Conservation (phyloP, 441 rosid genomes). For the Syzygium malaccense region DNA sequence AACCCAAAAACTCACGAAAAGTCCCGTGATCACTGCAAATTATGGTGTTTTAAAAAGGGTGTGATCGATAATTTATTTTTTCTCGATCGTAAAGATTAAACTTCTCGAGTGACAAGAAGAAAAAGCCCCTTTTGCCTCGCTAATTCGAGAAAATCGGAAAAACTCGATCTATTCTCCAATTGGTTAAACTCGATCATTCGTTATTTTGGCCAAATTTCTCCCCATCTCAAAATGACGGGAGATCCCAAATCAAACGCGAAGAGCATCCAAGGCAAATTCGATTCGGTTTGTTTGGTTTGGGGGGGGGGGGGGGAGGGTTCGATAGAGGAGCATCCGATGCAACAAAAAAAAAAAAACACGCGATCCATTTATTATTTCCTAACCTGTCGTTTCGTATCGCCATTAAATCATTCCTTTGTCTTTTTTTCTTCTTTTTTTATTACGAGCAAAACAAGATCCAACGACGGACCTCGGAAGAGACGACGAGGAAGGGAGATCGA, state of each 20-base stretch:
- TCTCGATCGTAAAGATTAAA: not conserved
- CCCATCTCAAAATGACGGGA: not conserved
- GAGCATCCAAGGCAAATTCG: not conserved
- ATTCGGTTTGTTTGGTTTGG: not conserved
- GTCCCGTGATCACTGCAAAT: not conserved
- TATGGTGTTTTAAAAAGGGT: not conserved
- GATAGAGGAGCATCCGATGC: not conserved
- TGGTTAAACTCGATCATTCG: not conserved
- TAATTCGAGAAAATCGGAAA: accelerated
- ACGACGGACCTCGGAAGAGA: not conserved
- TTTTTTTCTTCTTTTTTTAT: no score
- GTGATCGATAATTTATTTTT: accelerated
- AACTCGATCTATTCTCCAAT: not conserved
- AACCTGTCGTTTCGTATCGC: not conserved
- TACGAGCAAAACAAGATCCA: accelerated
- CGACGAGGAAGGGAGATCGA: not conserved
- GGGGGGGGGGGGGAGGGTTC: not conserved
- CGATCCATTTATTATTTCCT: not conserved
- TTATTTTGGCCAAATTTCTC: not conserved
- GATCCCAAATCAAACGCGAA: not conserved
- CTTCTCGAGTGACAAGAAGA: accelerated
- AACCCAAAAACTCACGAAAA: accelerated
- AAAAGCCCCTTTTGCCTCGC: accelerated
- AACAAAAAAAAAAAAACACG: not conserved
- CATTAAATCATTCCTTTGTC: not conserved